A percentile compares a stretch with the other conserved stretches of the same genome.
phyloP scores from a whole-genome alignment of 176 grass and related monocot genomes.

The Rhipidocladum racemiflorum region DNA sequence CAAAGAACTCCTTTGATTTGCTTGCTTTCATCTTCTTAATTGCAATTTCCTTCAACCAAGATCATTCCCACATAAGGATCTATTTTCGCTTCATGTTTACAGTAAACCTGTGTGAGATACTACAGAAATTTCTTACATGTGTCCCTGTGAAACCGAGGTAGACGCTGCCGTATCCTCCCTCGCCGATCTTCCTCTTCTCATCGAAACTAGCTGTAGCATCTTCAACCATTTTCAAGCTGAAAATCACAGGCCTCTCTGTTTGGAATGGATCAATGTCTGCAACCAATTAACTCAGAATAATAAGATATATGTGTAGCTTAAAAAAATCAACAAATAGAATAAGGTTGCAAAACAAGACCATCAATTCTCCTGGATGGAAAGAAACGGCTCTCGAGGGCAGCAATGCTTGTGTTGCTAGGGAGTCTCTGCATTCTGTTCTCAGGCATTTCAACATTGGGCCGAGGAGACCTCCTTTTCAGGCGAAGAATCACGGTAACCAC shows the following conservation, averaged over 20 bases:
- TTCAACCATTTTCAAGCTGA: constrained; percentile 46
- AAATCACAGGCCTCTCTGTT: constrained; percentile 59
- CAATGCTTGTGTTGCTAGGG: constrained; percentile 46
- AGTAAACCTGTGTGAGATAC: neutral
- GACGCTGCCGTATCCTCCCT: constrained; percentile 72
- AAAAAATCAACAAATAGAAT: constrained; percentile 8
- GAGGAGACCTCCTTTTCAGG: constrained; percentile 25
- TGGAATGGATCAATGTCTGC: constrained; percentile 53
- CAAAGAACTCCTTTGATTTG: constrained; percentile 75
- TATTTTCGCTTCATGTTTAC: constrained; percentile 5
- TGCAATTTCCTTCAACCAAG: constrained; percentile 50
- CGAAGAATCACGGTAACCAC: constrained; percentile 29
- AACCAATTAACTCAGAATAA: constrained; percentile 2
- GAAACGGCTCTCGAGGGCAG: constrained; percentile 59
- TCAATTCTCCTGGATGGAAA: constrained; percentile 46
- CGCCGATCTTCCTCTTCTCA: constrained; percentile 64
- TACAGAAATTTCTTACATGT: constrained; percentile 36
- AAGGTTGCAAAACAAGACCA: constrained; percentile 36
- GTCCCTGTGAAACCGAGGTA: constrained; percentile 57
- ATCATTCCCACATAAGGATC: neutral
- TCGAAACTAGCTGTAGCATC: constrained; percentile 52
- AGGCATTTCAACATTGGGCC: constrained; percentile 28
- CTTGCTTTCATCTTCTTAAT: constrained; percentile 76
- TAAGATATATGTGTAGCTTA: constrained; percentile 19
- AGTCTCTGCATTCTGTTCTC: constrained; percentile 34